Evolutionary conservation across 2,329 filamentous ascomycete genomes (phyloP), one percentile per base, ranked within the genome.

Genomic region (Chrysoporthe puriensis): DNA sequence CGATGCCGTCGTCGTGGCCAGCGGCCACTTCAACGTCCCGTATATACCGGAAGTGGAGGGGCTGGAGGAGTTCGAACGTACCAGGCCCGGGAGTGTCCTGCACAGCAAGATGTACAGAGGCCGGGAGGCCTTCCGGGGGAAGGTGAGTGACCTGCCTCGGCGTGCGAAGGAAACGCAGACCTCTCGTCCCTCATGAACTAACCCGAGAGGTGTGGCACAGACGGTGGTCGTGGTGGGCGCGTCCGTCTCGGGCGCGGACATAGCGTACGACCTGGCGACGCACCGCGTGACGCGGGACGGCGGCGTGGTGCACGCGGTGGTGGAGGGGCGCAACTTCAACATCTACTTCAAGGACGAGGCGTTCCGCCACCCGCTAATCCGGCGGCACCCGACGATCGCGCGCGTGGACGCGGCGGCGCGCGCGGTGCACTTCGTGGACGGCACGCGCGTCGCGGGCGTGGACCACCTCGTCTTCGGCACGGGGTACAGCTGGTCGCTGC

Each of bases 391-490:
- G 3, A 66, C 68, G 13, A 69, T 73, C 36, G 40, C 56, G 0
- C 58, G 65, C 13, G 60, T 73, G 21, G 69, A 70, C 2, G 78
- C 77, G 0, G 13, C 2, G 6, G 42, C 42, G 58, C 60, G 43
- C 54, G 64, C 81, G 0, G 84, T 90, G 0, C 79, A 86, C 66
- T 86, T 91, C 60, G 78, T 82, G 44, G 86, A 90, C 70, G 87
- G 87, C 1, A 82, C 79, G 0, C 78, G 74, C 0, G 79, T 88
- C 7, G 70, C 79, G 0, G 79, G 84, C 21, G 84, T 91, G 16
- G 89, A 91, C 74, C 74, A 85, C 71, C 81, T 91, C 69, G 85
- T 91, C 70, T 89, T 91, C 68, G 88, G 88, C 32, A 91, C 89
- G 0, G 89, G 89, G 0, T 91, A 90, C 74, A 83, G 80, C 36